A percentile compares a stretch with the other conserved stretches of the same genome.
Evolutionary conservation across 306 rosid genomes (phyloP).

Genomic region (Trifolium subterraneum): DNA sequence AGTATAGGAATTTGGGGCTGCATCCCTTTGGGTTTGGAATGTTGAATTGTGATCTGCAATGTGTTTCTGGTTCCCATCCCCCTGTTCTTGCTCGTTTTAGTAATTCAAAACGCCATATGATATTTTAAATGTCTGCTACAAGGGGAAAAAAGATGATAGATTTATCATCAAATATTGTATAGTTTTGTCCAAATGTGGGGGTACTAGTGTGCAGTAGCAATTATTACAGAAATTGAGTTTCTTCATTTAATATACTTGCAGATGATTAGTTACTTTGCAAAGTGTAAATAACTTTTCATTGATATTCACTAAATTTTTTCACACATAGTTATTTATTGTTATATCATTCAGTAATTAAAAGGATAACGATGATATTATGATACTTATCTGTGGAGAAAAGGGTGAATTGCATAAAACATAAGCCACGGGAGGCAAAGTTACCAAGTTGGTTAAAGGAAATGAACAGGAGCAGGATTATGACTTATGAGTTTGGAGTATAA

Average conservation of each 20-base stretch:
- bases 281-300: constrained; percentile 24
- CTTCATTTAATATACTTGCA: constrained; percentile 11
- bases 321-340: not conserved
- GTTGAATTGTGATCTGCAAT: constrained; percentile 12
- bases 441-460: constrained; percentile 13
- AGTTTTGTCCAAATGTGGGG: constrained; percentile 8
- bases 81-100: constrained; percentile 5
- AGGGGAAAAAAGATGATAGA: not conserved
- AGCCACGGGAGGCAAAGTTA: not conserved
- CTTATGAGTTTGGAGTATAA: constrained; percentile 1
- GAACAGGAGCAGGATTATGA: not conserved
- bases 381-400: constrained; percentile 4
- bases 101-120: constrained; percentile 10
- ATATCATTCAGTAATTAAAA: not conserved
- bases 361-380: not conserved
- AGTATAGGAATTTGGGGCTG: constrained; percentile 30
- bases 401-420: not conserved
- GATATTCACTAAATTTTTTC: constrained; percentile 5
- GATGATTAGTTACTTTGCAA: not conserved
- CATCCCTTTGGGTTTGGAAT: constrained; percentile 35
- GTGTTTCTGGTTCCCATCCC: not conserved
- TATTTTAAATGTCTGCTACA: not conserved
- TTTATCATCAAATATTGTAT: constrained; percentile 14
- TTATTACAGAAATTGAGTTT: constrained; percentile 28
- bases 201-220: not conserved